phyloP scores from a whole-genome alignment of 768 basidiomycete genomes.

The Solioccasus polychromus region DNA sequence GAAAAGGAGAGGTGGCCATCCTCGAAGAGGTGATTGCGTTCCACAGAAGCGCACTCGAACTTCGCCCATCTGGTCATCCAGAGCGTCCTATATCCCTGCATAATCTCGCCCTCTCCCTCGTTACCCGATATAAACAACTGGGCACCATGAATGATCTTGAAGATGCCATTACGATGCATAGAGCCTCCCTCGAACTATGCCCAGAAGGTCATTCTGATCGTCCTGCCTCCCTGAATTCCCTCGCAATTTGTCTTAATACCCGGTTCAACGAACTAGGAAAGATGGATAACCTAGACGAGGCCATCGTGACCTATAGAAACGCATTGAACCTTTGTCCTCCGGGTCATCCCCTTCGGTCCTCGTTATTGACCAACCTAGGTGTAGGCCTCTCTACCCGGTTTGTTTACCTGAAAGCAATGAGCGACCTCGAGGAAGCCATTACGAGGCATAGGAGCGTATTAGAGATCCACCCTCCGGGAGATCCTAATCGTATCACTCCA shows the following conservation, averaged over 20 bases:
- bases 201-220: conserved; percentile 14
- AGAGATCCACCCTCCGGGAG: neutral
- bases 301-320: neutral
- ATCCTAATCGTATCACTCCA: neutral
- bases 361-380: neutral
- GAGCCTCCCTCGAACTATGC: conserved; percentile 6
- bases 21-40: neutral
- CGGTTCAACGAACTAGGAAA: neutral
- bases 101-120: conserved; percentile 2
- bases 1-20: neutral
- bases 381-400: neutral
- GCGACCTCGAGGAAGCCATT: neutral
- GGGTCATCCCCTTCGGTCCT: conserved; percentile 1
- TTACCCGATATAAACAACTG: neutral
- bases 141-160: conserved; percentile 12
- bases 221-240: conserved; percentile 8
- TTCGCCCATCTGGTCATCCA: neutral
- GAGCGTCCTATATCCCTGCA: neutral
- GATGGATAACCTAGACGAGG: neutral
- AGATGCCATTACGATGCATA: conserved; percentile 13
- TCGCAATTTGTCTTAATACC: conserved; percentile 11
- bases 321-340: neutral
- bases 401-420: neutral
- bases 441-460: neutral
- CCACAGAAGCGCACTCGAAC: neutral